Evolutionary conservation across 2,329 filamentous ascomycete species (phyloP).

Genomic region (Diaporthe citri): DNA sequence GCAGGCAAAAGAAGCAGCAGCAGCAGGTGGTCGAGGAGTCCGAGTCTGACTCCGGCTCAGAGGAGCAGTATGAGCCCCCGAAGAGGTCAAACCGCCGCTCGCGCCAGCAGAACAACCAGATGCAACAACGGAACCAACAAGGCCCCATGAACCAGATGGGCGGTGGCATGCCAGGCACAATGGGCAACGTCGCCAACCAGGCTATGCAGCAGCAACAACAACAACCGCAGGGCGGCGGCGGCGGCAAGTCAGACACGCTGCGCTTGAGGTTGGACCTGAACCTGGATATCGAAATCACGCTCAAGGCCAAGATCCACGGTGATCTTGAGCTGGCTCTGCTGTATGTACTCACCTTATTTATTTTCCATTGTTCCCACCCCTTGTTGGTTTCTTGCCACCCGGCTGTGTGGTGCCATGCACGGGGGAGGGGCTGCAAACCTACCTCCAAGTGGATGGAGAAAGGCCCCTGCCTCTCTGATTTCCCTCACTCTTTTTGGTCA

Average conservation of each 20-base stretch:
- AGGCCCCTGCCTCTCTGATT: background rate
- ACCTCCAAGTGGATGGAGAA: slow-evolving; percentile 21
- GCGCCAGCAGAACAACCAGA: slow-evolving; percentile 44
- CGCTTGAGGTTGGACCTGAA: slow-evolving; percentile 83
- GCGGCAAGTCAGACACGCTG: slow-evolving; percentile 73
- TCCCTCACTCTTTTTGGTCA: background rate
- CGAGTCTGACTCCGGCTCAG: slow-evolving; percentile 50
- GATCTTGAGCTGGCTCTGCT: slow-evolving; percentile 82
- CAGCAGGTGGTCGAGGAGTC: slow-evolving; percentile 50
- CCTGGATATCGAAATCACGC: slow-evolving; percentile 84
- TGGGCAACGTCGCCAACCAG: slow-evolving; percentile 55
- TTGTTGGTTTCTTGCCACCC: slow-evolving; percentile 28
- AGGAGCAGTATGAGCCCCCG: slow-evolving; percentile 47
- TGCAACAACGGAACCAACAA: slow-evolving; percentile 49
- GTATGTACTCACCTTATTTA: slow-evolving; percentile 54
- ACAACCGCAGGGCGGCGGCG: slow-evolving; percentile 43
- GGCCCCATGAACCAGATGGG: slow-evolving; percentile 54
- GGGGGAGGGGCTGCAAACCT: slow-evolving; percentile 12
- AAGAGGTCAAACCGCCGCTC: slow-evolving; percentile 45
- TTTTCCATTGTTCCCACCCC: slow-evolving; percentile 27
- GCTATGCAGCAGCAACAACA: slow-evolving; percentile 50
- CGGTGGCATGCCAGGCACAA: slow-evolving; percentile 55
- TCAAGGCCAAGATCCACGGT: slow-evolving; percentile 88
- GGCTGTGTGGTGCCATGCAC: slow-evolving; percentile 19
- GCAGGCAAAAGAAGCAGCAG: slow-evolving; percentile 44